Evolutionary conservation across 2,329 filamentous ascomycete genomes (phyloP), one percentile per base, ranked within the genome.

Genomic region (Xylariaceae sp.): DNA sequence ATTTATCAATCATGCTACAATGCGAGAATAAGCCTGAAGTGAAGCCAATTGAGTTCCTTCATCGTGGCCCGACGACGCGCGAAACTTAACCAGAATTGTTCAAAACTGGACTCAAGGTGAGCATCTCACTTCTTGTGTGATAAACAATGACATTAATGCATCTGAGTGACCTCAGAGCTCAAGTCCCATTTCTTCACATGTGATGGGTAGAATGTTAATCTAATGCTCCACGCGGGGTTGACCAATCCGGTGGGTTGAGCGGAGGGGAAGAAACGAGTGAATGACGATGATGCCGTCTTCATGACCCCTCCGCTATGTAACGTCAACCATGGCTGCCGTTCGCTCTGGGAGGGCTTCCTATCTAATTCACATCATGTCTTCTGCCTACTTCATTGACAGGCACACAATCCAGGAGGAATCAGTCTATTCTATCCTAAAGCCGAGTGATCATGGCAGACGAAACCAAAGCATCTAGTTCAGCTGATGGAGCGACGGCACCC

Each of bases 391-490:
- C 23, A 30, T 30, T 30, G 23, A 18, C 23, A 30, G 23, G 4
- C 5, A 30, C 1, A 6, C 23, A 4, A 30, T 30, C 23, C 23
- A 30, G 5, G 23, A 30, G 23, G 23, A 30, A 30, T n/a, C n/a
- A n/a, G n/a, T n/a, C n/a, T n/a, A n/a, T n/a, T n/a, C n/a, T n/a
- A n/a, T n/a, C n/a, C n/a, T n/a, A n/a, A n/a, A n/a, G n/a, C n/a
- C n/a, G n/a, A n/a, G n/a, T n/a, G 13, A 67, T 17, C 50, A 71
- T 70, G 67, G 59, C 63, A n/a, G 57, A 34, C 53, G 53, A 59
- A 52, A 54, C 47, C 49, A 54, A 61, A 8, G 3, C 53, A 7
- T 23, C 58, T 4, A 30, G 23, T 13, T 34, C 58, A 9, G 42
- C 61, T 8, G 15, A 50, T n/a, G 57, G 17, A 11, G 45, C 51